phyloP scores from a whole-genome alignment of 805 yeast genomes.

The Yarrowia sp. region DNA sequence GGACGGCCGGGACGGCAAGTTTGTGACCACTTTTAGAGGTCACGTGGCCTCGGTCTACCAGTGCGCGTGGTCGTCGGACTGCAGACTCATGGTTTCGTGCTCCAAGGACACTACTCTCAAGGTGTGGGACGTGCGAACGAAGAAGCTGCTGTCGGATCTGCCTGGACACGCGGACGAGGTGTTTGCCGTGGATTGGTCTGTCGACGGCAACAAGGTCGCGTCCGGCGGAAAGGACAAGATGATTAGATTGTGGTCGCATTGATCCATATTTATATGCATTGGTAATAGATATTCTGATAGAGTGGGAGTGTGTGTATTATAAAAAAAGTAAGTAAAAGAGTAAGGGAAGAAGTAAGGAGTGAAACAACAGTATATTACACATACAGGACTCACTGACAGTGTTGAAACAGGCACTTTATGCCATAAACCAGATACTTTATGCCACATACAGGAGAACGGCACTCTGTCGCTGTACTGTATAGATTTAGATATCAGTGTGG shows the following conservation, averaged over 20 bases:
- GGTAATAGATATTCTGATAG: no score
- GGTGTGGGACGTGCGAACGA: constrained; percentile 91
- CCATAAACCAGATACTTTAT: no score
- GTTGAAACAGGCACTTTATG: no score
- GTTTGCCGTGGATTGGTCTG: constrained; percentile 96
- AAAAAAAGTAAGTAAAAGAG: neutral
- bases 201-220: constrained; percentile 90
- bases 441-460: no score
- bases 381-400: no score
- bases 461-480: no score
- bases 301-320: neutral
- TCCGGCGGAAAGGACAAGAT: constrained; percentile 97
- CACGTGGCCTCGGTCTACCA: constrained; percentile 98
- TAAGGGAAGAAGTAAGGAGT: neutral
- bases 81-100: constrained; percentile 84
- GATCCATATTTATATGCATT: neutral
- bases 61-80: constrained; percentile 96
- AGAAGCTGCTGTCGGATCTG: constrained; percentile 79
- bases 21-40: constrained; percentile 86
- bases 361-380: no score
- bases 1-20: constrained; percentile 93
- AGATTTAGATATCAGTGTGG: no score
- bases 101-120: constrained; percentile 95
- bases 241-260: constrained; percentile 85
- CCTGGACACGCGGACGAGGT: constrained; percentile 98